phyloP scores from a whole-genome alignment of 2,329 filamentous ascomycete species.

The Cordyceps militaris region DNA sequence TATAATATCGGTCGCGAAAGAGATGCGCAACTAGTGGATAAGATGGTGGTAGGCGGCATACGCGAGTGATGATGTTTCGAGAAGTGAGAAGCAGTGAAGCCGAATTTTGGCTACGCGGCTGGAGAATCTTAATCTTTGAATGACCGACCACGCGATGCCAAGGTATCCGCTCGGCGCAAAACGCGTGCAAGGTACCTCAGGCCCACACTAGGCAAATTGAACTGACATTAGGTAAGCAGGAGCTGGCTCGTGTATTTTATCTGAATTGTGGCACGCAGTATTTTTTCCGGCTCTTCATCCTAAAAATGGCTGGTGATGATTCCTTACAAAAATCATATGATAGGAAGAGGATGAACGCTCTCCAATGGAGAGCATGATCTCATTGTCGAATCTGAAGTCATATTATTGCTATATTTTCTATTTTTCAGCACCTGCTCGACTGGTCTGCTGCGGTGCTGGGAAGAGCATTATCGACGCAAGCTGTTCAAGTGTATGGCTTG shows the following conservation, averaged over 20 bases:
- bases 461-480: not conserved
- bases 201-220: conserved; percentile 12
- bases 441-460: not conserved
- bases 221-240: conserved; percentile 19
- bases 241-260: conserved; percentile 15
- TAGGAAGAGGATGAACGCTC: conserved; percentile 64
- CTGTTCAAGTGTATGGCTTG: not conserved
- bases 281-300: conserved; percentile 26
- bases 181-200: not conserved
- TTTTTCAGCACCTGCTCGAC: not conserved
- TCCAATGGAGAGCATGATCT: conserved; percentile 51
- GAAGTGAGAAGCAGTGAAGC: not conserved
- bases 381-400: conserved; percentile 56
- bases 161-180: conserved; percentile 5
- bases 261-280: conserved; percentile 16
- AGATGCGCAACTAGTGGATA: conserved; percentile 1
- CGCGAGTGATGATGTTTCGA: not conserved
- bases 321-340: conserved; percentile 47
- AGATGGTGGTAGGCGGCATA: not conserved
- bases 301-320: conserved; percentile 54
- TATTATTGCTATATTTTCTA: not conserved
- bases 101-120: not conserved
- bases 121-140: not conserved
- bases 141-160: not conserved
- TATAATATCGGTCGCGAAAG: conserved; percentile 1